Conservation (phyloP, 1,284 basidiomycete species). For the Tylopilus sp. region DNA sequence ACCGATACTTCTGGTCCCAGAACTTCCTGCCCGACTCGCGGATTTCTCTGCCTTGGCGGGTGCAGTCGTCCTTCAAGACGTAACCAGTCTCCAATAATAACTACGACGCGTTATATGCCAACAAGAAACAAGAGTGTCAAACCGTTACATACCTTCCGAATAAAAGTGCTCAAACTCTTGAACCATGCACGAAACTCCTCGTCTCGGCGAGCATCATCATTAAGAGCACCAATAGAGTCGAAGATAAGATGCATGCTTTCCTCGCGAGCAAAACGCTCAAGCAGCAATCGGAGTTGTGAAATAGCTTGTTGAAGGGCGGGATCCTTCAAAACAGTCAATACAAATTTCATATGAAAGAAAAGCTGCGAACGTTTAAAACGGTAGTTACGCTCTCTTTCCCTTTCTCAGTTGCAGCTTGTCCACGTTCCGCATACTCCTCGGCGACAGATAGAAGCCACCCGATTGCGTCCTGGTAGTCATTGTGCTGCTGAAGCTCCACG, state of each 20-base stretch:
- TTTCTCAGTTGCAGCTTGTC: conserved; percentile 59
- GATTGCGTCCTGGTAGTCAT: conserved; percentile 89
- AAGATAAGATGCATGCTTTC: conserved; percentile 75
- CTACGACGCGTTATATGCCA: conserved; percentile 42
- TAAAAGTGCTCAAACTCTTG: conserved; percentile 69
- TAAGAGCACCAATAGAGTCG: conserved; percentile 80
- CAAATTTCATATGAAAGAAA: background rate
- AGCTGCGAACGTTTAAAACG: conserved; percentile 37
- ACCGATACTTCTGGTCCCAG: conserved; percentile 88
- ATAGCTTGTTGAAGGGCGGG: conserved; percentile 68
- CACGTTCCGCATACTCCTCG: conserved; percentile 83
- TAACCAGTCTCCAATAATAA: conserved; percentile 90
- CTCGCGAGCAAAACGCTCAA: conserved; percentile 93
- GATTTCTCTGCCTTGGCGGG: conserved; percentile 69
- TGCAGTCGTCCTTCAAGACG: conserved; percentile 84
- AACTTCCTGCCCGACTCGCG: conserved; percentile 80
- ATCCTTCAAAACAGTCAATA: conserved; percentile 52
- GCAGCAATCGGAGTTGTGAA: conserved; percentile 78
- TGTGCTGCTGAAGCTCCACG: conserved; percentile 93
- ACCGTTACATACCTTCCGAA: conserved; percentile 65
- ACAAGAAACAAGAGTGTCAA: background rate
- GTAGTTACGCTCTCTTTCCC: conserved; percentile 49
- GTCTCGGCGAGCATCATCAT: conserved; percentile 83
- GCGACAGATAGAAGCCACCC: conserved; percentile 79
- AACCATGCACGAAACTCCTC: conserved; percentile 87